phyloP scores from a whole-genome alignment of 148 eudicot species.

The Rhododendron vialii region DNA sequence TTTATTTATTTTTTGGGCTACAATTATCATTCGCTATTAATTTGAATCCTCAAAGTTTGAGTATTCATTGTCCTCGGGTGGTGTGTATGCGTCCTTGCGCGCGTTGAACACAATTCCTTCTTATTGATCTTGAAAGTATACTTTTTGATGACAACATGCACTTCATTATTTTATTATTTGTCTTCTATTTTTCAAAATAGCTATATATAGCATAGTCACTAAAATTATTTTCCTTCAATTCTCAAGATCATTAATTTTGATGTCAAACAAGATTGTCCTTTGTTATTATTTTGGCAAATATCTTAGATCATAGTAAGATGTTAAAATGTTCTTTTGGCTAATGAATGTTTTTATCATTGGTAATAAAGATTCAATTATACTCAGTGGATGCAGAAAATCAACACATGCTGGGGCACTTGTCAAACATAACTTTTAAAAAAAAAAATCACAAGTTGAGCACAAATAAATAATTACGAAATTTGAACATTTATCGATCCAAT shows the following conservation, averaged over 20 bases:
- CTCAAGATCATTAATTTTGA: background rate
- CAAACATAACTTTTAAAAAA: background rate
- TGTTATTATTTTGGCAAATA: too few species aligned
- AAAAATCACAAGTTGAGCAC: background rate
- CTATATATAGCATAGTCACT: background rate
- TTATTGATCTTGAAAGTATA: too few species aligned
- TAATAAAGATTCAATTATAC: too few species aligned
- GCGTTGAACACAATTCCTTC: background rate
- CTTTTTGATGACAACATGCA: background rate
- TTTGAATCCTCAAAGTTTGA: background rate
- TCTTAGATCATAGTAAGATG: background rate
- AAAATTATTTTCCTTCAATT: background rate
- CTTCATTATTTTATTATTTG: too few species aligned
- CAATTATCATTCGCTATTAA: background rate
- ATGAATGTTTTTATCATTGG: background rate
- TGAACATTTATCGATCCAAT: too few species aligned
- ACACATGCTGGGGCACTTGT: background rate
- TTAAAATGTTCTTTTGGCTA: background rate
- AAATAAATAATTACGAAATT: background rate
- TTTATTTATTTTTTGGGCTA: too few species aligned
- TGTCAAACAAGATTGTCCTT: too few species aligned
- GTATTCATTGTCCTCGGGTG: background rate
- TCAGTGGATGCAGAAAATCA: too few species aligned
- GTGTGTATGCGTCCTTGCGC: background rate
- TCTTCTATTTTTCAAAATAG: background rate